Base-by-base conservation (phyloP, 768 basidiomycete species). In the Tylopilus plumbeoviolaceoides region DNA sequence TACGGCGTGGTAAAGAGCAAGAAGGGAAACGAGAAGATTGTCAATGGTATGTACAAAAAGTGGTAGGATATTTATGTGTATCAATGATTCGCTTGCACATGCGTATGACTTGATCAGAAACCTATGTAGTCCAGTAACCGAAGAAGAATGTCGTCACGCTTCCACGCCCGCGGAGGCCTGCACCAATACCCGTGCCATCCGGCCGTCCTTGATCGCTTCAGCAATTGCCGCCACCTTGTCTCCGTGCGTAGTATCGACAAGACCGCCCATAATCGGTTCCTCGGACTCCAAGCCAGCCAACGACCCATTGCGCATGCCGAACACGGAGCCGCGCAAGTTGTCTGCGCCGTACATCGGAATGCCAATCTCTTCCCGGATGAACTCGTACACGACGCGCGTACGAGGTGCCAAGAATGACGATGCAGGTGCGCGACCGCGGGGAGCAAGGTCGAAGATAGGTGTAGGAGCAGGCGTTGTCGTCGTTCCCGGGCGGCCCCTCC, bases 321-420 rank as follows among this genome's bases (percentile, higher is more conserved):
- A 78, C 56, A 72, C 78, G 58, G 82, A 86, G 8, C 72, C 69
- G 39, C 74, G 71, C 55, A 83, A 74, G 63, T 93, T 93, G 59
- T 89, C 87, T 8, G 77, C 73, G 15, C 90, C 90, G 57, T 91
- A 83, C 87, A 91, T 92, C 58, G 74, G 73, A 55, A 92, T 80
- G n/a, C 87, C 88, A 27, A 93, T 72, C 8, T 76, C 78, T 20
- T 79, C 54, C 31, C 91, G 77, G 6, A 95, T 80, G 56, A 83
- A 94, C 65, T 88, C 83, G 68, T 95, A 95, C 21, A 93, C 67
- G 6, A 81, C 72, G 11, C 81, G 77, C 4, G 89, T 90, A 17
- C 69, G 61, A 0, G 69, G 59, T 1, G 69, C 64, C 38, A 95
- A 76, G 68, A 75, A 82, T 10, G 62, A 61, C 55, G 83, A 81